Evolutionary conservation across 371 early-diverging fungal species (phyloP), one percentile per base, ranked within the genome.

Genomic region (Lichtheimia corymbifera): DNA sequence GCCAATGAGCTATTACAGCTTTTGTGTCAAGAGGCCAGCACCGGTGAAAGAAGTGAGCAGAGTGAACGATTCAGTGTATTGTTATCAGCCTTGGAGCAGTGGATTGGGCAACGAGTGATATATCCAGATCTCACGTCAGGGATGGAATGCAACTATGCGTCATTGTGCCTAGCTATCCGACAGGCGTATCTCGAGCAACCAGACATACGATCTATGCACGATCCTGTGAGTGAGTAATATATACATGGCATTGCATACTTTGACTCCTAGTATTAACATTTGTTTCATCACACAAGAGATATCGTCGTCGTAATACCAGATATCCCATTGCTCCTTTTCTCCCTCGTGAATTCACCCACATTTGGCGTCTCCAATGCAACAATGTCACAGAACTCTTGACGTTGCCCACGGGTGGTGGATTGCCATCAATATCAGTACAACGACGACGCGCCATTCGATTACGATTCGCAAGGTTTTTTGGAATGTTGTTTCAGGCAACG

Each of bases 311-410:
- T 59, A 78, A 77, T 42, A 82, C 82, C 1, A 78, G 75, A 53
- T 62, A 72, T 55, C 82, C 82, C 3, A 54, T 78, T 22, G 82
- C 82, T 3, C 82, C 82, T 0, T 82, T 82, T 67, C 58, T 82
- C 30, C 82, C 82, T 27, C 63, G 82, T 63, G 74, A 73, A 20
- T 81, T 68, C 55, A 73, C 74, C 5, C 67, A 56, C 53, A 52
- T 76, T 15, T 81, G 82, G 82, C 65, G 82, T 27, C 28, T 20
- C 4, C 71, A 81, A 43, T 81, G 82, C 55, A 53, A 64, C n/a
- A 50, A 61, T 25, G 61, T 58, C 7, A 35, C 51, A 17, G 61
- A 25, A n/a, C 57, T n/a, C 41, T n/a, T 49, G 44, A 15, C 44
- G 2, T 18, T 12, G 28, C 53, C 24, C 11, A 2, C 9, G n/a